A percentile compares a stretch with the other conserved stretches of the same genome.
These are phyloP conservation scores for Phytophthora pistaciae DNA, from an alignment of 352 stramenopile genomes.

Conservation along the genomic window DNA sequence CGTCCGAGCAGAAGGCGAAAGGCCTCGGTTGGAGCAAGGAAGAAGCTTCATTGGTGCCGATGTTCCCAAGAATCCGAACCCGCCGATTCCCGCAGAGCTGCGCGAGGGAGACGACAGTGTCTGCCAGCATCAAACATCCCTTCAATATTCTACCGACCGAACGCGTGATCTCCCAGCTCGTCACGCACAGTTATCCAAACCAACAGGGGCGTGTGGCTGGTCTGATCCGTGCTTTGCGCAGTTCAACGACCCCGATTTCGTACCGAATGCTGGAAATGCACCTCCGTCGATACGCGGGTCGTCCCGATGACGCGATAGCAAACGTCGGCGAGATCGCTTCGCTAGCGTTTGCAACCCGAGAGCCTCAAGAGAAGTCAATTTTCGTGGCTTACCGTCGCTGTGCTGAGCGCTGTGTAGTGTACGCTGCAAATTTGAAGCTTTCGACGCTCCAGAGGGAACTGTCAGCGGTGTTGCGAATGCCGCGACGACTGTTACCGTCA, in stretches of 20 bases:
- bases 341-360: constrained; percentile 49
- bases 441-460: constrained; percentile 60
- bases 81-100: constrained; percentile 49
- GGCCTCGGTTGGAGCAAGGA: constrained; percentile 70
- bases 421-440: constrained; percentile 66
- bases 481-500: constrained; percentile 10
- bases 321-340: constrained; percentile 69
- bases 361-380: constrained; percentile 59
- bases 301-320: constrained; percentile 71
- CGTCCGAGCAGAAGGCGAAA: constrained; percentile 49
- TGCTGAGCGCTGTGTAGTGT: constrained; percentile 67
- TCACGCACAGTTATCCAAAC: constrained; percentile 73
- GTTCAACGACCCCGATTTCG: constrained; percentile 70
- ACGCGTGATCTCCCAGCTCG: constrained; percentile 54
- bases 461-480: constrained; percentile 44
- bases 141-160: constrained; percentile 73
- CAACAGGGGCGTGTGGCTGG: constrained; percentile 71
- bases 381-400: constrained; percentile 47
- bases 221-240: constrained; percentile 56
- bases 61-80: constrained; percentile 29
- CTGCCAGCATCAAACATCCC: constrained; percentile 50
- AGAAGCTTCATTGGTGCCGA: constrained; percentile 50
- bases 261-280: constrained; percentile 83
- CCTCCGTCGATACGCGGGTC: constrained; percentile 69
- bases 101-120: constrained; percentile 31